Evolutionary conservation across 169 alveolate genomes (phyloP).

Genomic region (Theileria parva): DNA sequence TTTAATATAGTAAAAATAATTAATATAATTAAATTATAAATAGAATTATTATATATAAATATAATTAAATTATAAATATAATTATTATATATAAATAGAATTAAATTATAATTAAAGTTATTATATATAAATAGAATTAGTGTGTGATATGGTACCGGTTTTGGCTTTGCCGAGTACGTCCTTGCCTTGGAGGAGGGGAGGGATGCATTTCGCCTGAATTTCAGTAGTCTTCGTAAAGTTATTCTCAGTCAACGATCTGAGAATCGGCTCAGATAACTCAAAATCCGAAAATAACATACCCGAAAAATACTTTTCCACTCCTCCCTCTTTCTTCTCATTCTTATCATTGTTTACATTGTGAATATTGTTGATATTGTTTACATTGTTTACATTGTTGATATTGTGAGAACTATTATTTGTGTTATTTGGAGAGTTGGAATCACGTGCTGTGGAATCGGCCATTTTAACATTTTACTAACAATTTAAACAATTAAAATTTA

Average conservation of each 20-base stretch:
- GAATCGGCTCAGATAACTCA: conserved; percentile 88
- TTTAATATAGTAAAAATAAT: too few species aligned
- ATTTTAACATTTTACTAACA: too few species aligned
- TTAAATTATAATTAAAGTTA: too few species aligned
- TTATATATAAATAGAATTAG: too few species aligned
- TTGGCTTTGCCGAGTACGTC: conserved; percentile 98
- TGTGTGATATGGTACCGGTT: conserved; percentile 75
- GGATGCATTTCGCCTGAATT: conserved; percentile 96
- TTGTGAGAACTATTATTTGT: too few species aligned
- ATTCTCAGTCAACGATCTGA: conserved; percentile 87
- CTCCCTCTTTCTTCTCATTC: not conserved
- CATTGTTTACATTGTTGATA: too few species aligned
- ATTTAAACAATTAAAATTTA: too few species aligned
- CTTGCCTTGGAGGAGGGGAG: conserved; percentile 94
- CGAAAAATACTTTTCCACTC: conserved; percentile 73
- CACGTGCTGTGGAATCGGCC: too few species aligned
- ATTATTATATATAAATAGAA: too few species aligned
- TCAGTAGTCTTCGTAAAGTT: conserved; percentile 92
- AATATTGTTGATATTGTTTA: too few species aligned
- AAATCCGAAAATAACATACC: conserved; percentile 83
- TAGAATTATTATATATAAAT: conserved; percentile 15
- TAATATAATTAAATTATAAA: conserved; percentile 10
- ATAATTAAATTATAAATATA: not conserved
- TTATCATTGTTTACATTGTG: too few species aligned
- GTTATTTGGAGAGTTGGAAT: too few species aligned